Evolutionary conservation across 495 filamentous ascomycete genomes (phyloP).

Genomic region (Daldinia caldariorum): DNA sequence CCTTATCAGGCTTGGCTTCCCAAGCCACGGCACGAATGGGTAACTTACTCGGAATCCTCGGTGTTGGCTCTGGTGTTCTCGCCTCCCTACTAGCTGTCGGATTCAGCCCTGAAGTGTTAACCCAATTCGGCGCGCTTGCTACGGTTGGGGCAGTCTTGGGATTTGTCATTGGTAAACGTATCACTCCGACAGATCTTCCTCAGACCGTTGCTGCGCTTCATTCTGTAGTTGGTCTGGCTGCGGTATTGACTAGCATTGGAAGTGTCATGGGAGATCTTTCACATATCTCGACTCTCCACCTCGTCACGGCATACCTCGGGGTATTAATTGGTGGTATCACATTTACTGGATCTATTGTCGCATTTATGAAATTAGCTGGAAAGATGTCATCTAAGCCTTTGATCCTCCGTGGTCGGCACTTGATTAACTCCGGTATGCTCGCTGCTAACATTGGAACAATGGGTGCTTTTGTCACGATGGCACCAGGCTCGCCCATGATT

Average conservation of each 20-base stretch:
- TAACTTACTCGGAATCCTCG: conserved; percentile 82
- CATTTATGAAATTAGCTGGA: conserved; percentile 80
- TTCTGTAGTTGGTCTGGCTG: conserved; percentile 83
- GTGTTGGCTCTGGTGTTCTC: conserved; percentile 78
- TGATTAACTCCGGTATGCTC: conserved; percentile 74
- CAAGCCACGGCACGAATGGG: conserved; percentile 81
- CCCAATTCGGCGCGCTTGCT: conserved; percentile 78
- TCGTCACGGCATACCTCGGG: conserved; percentile 81
- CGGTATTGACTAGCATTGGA: conserved; percentile 82
- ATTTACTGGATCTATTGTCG: conserved; percentile 84
- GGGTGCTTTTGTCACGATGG: conserved; percentile 80
- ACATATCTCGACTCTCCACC: conserved; percentile 74
- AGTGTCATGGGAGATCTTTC: conserved; percentile 76
- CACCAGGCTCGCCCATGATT: conserved; percentile 75
- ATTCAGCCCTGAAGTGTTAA: conserved; percentile 74
- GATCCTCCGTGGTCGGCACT: conserved; percentile 73
- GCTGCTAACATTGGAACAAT: conserved; percentile 79
- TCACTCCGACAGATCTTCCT: conserved; percentile 81
- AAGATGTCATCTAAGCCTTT: conserved; percentile 77
- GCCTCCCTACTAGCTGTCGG: conserved; percentile 81
- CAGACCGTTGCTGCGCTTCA: conserved; percentile 85
- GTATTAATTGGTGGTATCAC: conserved; percentile 84
- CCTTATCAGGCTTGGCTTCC: conserved; percentile 75
- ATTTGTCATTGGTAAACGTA: conserved; percentile 79
- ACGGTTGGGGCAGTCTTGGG: conserved; percentile 69